Percentiles rank a stretch among this genome's conserved stretches.
These are phyloP conservation scores for Paraphoma sp. DNA, from an alignment of 2,329 filamentous ascomycete species.

Conservation along the genomic window DNA sequence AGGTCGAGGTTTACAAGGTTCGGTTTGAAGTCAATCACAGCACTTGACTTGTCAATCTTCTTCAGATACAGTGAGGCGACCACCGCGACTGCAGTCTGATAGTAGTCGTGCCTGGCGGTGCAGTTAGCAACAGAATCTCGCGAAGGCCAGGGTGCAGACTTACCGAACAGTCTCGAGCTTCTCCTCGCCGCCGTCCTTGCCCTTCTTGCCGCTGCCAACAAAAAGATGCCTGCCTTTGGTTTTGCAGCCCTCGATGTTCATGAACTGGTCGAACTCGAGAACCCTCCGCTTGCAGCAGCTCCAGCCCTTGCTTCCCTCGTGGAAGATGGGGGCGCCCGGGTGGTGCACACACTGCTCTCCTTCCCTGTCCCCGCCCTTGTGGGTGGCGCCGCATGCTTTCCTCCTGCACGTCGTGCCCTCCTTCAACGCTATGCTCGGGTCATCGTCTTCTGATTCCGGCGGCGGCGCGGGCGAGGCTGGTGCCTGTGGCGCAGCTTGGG, in stretches of 20 bases:
- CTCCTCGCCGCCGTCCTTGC: constrained; percentile 73
- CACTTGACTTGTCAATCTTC: constrained; percentile 86
- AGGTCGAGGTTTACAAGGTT: constrained; percentile 77
- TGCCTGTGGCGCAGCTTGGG: constrained; percentile 34
- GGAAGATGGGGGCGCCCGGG: constrained; percentile 89
- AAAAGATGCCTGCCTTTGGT: constrained; percentile 85
- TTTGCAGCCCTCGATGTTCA: constrained; percentile 91
- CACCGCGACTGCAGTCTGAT: constrained; percentile 84
- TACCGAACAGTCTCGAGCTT: constrained; percentile 78
- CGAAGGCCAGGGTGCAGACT: background rate
- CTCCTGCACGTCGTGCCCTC: constrained; percentile 79
- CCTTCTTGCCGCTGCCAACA: constrained; percentile 76
- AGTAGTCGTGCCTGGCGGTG: constrained; percentile 77
- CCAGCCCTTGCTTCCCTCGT: constrained; percentile 97
- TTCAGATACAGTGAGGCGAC: constrained; percentile 95
- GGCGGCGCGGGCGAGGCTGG: constrained; percentile 39
- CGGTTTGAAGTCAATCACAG: constrained; percentile 73
- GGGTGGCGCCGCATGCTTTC: constrained; percentile 73
- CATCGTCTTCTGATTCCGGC: constrained; percentile 79
- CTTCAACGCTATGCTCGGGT: constrained; percentile 75
- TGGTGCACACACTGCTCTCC: constrained; percentile 86
- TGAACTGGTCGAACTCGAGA: constrained; percentile 96
- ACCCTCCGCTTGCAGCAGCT: constrained; percentile 95
- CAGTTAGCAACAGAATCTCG: constrained; percentile 8
- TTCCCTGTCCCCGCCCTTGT: constrained; percentile 61